Evolutionary conservation across 1,284 basidiomycete genomes (phyloP), one percentile per base, ranked within the genome.

Genomic region (Anthracocystis setariae): DNA sequence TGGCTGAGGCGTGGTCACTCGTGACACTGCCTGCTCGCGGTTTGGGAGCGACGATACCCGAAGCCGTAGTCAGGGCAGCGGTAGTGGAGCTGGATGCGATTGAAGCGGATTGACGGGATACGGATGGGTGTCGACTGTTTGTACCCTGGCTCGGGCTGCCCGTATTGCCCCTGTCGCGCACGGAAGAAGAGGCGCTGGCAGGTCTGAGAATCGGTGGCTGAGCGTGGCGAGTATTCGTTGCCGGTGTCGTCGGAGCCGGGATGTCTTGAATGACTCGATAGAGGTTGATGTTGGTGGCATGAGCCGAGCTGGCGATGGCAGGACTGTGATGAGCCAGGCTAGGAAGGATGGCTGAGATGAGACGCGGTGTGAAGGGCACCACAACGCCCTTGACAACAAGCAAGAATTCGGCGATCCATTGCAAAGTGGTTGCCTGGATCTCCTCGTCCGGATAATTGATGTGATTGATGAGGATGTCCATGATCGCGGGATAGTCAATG

Each of bases 381-480:
- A 98, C 92, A 49, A 96, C 92, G 77, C 93, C 91, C 66, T 92
- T 90, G 7, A 91, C 91, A 74, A 97, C 93, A 42, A 87, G 87
- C 18, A 98, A 85, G 83, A 98, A 94, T 66, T 94, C 93, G 18
- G 92, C 89, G 29, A 99, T 87, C 96, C 96, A 99, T 70, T 89
- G 87, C 33, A 98, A 87, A 25, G 83, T 84, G 8, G 84, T 84
- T 1, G 84, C 81, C 48, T 85, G 84, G 33, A 84, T 84, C 66
- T 85, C 84, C 50, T 84, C 84, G 54, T 84, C 84, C 76, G 92
- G 90, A 69, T 88, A 88, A 48, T 91, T 89, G 25, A 98, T 85
- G 79, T 97, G 93, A 69, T 90, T 88, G n/a, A 98, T 89, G 37
- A 99, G 85, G 69, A 96, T 98, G 77, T 98, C 93, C 56, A 98